Evolutionary conservation across 2,329 filamentous ascomycete genomes (phyloP).

Genomic region (Aspergillus awamori): DNA sequence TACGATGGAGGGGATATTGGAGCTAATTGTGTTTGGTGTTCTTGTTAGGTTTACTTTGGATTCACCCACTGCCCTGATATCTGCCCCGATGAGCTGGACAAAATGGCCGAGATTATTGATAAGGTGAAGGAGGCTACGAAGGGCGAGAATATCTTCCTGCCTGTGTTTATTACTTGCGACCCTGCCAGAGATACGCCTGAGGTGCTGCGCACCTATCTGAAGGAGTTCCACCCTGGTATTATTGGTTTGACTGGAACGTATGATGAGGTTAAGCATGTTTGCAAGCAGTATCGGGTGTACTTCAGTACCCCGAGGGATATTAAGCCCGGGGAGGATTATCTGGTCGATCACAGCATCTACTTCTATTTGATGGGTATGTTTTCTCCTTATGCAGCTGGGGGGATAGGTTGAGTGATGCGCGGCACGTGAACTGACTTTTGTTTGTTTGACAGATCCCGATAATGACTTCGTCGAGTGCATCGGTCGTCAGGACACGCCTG

Average conservation of each 20-base stretch:
- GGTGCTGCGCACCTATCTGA: slow-evolving; percentile 80
- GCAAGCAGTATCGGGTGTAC: slow-evolving; percentile 95
- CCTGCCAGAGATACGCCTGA: slow-evolving; percentile 85
- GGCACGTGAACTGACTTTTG: slow-evolving; percentile 1
- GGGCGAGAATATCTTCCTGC: slow-evolving; percentile 58
- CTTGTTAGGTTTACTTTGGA: slow-evolving; percentile 83
- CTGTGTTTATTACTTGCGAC: slow-evolving; percentile 94
- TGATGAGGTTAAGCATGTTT: slow-evolving; percentile 89
- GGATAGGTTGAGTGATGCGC: neutral
- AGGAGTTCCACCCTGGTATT: slow-evolving; percentile 85
- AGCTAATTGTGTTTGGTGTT: slow-evolving; percentile 6
- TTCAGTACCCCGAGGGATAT: slow-evolving; percentile 90
- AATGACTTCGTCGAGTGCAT: slow-evolving; percentile 98
- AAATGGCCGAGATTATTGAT: slow-evolving; percentile 97
- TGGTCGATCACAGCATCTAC: slow-evolving; percentile 99
- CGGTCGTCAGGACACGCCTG: slow-evolving; percentile 88
- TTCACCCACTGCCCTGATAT: slow-evolving; percentile 99
- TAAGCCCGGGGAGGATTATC: slow-evolving; percentile 90
- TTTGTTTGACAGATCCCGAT: slow-evolving; percentile 69
- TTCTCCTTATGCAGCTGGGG: neutral
- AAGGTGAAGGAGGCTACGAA: slow-evolving; percentile 51
- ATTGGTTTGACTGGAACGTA: slow-evolving; percentile 91
- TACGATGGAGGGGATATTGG: neutral
- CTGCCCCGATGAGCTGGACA: slow-evolving; percentile 97
- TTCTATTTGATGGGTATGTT: slow-evolving; percentile 89